These are phyloP conservation scores for Boletus patriciae DNA, from an alignment of 768 basidiomycete genomes.

Conservation along the genomic window DNA sequence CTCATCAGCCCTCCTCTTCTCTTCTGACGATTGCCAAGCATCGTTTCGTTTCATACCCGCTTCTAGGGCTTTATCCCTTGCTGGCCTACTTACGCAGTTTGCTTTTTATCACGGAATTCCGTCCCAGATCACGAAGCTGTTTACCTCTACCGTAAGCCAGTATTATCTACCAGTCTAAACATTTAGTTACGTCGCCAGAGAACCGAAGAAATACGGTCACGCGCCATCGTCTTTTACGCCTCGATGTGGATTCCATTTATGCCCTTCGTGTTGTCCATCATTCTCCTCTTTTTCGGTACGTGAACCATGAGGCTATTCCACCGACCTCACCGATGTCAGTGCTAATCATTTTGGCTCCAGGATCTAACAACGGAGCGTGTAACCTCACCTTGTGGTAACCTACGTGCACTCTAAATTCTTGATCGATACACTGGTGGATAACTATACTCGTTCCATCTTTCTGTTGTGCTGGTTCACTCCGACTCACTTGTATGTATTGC, in stretches of 20 bases:
- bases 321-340: too few relatives aligned
- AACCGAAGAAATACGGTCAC: neutral
- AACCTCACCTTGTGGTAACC: neutral
- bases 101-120: neutral
- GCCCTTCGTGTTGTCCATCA: neutral
- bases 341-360: neutral
- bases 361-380: neutral
- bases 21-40: neutral
- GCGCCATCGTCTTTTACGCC: neutral
- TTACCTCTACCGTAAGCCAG: neutral
- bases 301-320: neutral
- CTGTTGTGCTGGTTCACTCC: too few relatives aligned
- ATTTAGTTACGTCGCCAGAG: neutral
- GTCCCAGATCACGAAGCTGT: neutral
- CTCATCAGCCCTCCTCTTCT: neutral
- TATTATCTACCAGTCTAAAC: too few relatives aligned
- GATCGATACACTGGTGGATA: too few relatives aligned
- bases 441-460: too few relatives aligned
- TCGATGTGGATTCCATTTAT: neutral
- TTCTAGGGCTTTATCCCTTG: neutral
- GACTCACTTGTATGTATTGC: too few relatives aligned
- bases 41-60: neutral
- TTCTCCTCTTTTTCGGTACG: neutral
- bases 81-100: neutral
- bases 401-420: neutral